phyloP scores from a whole-genome alignment of 345 rosid species.

The Populus ilicifolia region DNA sequence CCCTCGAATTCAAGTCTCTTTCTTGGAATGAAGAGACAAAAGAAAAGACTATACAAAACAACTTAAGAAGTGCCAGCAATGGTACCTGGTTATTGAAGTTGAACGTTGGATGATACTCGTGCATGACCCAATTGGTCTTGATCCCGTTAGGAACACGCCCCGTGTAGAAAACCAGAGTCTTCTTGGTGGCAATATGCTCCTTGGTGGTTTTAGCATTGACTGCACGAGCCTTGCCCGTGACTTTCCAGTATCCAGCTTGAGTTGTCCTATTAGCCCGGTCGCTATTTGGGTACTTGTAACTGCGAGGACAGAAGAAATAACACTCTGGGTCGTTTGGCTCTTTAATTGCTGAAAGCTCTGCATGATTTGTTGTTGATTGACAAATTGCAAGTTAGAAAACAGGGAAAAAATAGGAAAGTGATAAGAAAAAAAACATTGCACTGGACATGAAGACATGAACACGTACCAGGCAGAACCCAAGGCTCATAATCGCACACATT shows the following conservation, averaged over 20 bases:
- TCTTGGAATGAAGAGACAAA: not conserved
- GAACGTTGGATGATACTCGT: conserved; percentile 7
- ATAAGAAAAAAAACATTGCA: not conserved
- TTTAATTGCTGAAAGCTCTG: conserved; percentile 11
- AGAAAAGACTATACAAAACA: no score
- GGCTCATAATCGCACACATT: conserved; percentile 41
- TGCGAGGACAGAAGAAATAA: conserved; percentile 14
- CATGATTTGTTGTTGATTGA: not conserved
- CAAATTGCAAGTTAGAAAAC: not conserved
- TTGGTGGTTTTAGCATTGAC: not conserved
- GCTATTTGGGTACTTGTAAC: not conserved
- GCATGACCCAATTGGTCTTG: conserved; percentile 16
- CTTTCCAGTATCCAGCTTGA: conserved; percentile 15
- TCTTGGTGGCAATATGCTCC: conserved; percentile 3
- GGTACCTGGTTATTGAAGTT: conserved; percentile 1
- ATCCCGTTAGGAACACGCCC: not conserved
- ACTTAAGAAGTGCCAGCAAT: not conserved
- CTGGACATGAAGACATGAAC: not conserved
- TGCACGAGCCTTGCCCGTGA: conserved; percentile 4
- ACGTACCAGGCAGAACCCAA: conserved; percentile 39
- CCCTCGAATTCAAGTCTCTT: not conserved
- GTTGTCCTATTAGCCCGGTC: conserved; percentile 1
- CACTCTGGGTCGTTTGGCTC: conserved; percentile 19
- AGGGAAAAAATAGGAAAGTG: not conserved
- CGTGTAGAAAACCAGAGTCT: conserved; percentile 11